Evolutionary conservation across 257 asterid genomes (phyloP).

Genomic region (Nemophila menziesii): DNA sequence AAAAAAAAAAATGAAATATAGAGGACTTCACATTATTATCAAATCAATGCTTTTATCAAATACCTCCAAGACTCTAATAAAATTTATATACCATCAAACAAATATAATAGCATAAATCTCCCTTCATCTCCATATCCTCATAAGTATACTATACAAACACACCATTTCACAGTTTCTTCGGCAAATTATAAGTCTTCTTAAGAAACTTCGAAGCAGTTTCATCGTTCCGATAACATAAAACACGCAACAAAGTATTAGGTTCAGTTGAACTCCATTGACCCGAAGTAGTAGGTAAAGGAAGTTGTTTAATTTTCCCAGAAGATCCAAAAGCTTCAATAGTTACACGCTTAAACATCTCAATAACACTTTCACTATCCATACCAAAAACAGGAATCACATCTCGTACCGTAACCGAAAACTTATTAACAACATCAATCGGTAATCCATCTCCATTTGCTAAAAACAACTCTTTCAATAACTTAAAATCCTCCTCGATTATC

Average conservation of each 20-base stretch:
- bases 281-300: slow-evolving; percentile 89
- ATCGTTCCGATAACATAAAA: slow-evolving; percentile 79
- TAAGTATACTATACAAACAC: too few relatives aligned
- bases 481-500: slow-evolving; percentile 79
- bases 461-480: slow-evolving; percentile 69
- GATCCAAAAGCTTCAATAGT: slow-evolving; percentile 62
- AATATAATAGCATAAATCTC: too few relatives aligned
- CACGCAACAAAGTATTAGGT: slow-evolving; percentile 78
- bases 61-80: too few relatives aligned
- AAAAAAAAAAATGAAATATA: too few relatives aligned
- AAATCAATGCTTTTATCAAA: too few relatives aligned
- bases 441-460: slow-evolving; percentile 93
- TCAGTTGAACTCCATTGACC: slow-evolving; percentile 90
- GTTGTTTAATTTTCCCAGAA: slow-evolving; percentile 66
- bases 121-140: too few relatives aligned
- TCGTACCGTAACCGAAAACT: slow-evolving; percentile 51
- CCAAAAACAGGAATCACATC: slow-evolving; percentile 66
- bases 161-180: slow-evolving; percentile 74
- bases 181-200: slow-evolving; percentile 79
- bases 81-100: too few relatives aligned
- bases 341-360: slow-evolving; percentile 51
- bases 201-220: slow-evolving; percentile 89
- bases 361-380: slow-evolving; percentile 60
- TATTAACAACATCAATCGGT: slow-evolving; percentile 56
- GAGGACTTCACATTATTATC: too few relatives aligned